Conservation (phyloP, 805 yeast species). For the Isabelozyma heimii region DNA sequence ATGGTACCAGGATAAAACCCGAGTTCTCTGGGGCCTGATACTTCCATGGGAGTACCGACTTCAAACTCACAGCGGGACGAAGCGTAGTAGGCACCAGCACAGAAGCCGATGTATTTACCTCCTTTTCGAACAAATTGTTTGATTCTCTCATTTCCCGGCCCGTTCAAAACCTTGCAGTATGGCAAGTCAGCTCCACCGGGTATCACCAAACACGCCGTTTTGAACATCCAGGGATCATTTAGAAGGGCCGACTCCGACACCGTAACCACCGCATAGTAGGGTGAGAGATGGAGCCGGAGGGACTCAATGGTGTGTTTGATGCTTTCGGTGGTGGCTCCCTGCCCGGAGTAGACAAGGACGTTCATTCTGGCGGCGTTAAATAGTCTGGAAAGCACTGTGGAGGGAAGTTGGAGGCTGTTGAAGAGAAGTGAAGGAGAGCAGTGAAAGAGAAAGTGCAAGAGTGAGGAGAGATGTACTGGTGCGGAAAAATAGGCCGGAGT, state of each 20-base stretch:
- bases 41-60: conserved; percentile 74
- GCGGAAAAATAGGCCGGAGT: too few species aligned
- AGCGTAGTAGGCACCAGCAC: conserved; percentile 94
- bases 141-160: conserved; percentile 62
- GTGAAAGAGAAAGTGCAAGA: not conserved
- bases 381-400: conserved; percentile 1
- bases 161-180: conserved; percentile 68
- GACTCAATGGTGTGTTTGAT: conserved; percentile 82
- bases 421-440: not conserved
- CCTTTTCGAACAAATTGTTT: conserved; percentile 68
- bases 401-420: not conserved
- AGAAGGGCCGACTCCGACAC: conserved; percentile 60
- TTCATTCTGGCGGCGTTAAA: conserved; percentile 23
- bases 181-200: conserved; percentile 99
- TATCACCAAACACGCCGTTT: conserved; percentile 74
- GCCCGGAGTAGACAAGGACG: conserved; percentile 40
- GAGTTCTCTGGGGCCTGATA: conserved; percentile 81
- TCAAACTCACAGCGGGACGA: conserved; percentile 79
- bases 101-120: conserved; percentile 81
- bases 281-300: conserved; percentile 71
- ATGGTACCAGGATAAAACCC: conserved; percentile 78
- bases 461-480: not conserved
- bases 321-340: conserved; percentile 85
- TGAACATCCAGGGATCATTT: conserved; percentile 85
- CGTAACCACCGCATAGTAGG: conserved; percentile 81